A percentile compares a stretch with the other conserved stretches of the same genome.
These are phyloP conservation scores for Echinosophora koreensis DNA, from an alignment of 306 rosid species.

Conservation along the genomic window DNA sequence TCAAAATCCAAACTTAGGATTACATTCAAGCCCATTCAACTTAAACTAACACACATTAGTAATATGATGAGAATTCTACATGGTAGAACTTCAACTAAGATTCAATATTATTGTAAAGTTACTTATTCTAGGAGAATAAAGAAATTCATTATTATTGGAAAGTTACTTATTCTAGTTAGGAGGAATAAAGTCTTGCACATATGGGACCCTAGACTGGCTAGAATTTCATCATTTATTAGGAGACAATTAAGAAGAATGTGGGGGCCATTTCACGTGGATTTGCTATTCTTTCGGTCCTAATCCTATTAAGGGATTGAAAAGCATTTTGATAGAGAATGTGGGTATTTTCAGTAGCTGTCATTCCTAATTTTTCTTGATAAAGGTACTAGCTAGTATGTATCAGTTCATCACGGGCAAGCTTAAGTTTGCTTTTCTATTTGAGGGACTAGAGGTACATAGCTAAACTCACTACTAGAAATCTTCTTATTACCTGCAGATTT, in stretches of 20 bases:
- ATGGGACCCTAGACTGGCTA: constrained; percentile 16
- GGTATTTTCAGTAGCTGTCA: not conserved
- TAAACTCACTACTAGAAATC: too few species aligned
- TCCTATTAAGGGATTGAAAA: constrained; percentile 7
- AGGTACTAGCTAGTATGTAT: not conserved
- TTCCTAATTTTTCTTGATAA: not conserved
- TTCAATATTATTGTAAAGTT: constrained; percentile 9
- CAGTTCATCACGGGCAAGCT: constrained; percentile 21
- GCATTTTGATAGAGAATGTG: constrained; percentile 4
- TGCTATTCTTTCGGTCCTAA: constrained; percentile 29
- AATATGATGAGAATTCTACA: not conserved
- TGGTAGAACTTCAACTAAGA: not conserved
- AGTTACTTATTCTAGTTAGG: constrained; percentile 11
- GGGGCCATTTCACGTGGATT: constrained; percentile 58
- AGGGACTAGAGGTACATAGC: too few species aligned
- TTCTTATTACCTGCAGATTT: too few species aligned
- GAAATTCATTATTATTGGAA: constrained; percentile 14
- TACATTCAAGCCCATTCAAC: too few species aligned
- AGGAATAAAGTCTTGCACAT: constrained; percentile 33
- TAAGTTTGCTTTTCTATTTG: not conserved
- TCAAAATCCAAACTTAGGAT: too few species aligned
- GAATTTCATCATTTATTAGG: constrained; percentile 42
- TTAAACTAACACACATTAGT: too few species aligned
- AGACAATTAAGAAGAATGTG: constrained; percentile 45
- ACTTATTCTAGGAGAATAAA: constrained; percentile 18